phyloP scores from a whole-genome alignment of 257 asterid species.

The Solanum bulbocastanum region DNA sequence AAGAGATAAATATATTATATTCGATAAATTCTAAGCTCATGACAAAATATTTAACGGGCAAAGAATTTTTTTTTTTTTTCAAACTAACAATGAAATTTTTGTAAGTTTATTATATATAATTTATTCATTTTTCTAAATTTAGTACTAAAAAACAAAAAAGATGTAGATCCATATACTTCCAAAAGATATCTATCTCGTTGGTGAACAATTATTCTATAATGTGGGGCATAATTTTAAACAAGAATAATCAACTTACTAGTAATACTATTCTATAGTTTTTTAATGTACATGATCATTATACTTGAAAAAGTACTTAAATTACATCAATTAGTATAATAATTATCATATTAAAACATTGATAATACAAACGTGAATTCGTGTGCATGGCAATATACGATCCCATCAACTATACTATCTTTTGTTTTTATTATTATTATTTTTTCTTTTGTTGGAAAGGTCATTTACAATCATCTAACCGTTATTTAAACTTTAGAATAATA shows the following conservation, averaged over 20 bases:
- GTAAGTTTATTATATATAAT: background rate
- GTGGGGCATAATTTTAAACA: background rate
- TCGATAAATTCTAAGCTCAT: background rate
- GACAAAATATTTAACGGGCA: too few species aligned
- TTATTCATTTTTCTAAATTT: background rate
- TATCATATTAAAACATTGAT: background rate
- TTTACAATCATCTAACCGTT: background rate
- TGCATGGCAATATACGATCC: background rate
- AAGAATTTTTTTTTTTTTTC: background rate
- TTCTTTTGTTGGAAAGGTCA: background rate
- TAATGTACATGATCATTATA: background rate
- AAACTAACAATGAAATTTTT: background rate
- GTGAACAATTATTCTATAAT: background rate
- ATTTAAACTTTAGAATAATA: background rate
- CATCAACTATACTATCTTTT: background rate
- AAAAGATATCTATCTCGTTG: background rate
- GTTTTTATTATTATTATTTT: background rate
- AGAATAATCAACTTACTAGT: background rate
- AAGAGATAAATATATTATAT: background rate
- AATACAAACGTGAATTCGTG: background rate
- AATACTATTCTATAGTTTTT: background rate
- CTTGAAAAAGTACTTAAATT: background rate
- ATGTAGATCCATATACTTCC: background rate
- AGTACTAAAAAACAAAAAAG: background rate
- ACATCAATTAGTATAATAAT: background rate